Base-by-base conservation (phyloP, 306 rosid species). In the Medicago lupulina region DNA sequence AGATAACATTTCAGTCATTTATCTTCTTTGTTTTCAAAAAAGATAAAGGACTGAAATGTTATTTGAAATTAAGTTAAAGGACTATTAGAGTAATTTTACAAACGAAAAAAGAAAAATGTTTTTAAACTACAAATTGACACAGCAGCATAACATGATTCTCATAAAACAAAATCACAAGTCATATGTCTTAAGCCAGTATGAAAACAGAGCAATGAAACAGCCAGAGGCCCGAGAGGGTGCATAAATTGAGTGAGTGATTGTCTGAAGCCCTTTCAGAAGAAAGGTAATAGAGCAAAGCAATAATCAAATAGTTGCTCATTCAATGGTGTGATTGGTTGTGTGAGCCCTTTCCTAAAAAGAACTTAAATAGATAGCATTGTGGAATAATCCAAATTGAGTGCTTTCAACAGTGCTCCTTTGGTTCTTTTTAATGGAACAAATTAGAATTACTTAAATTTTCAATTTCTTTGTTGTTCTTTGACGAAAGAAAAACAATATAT, bases 91-190 rank as follows among this genome's bases (percentile, higher is more conserved):
- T 31, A 31, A 31, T 31, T 31, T 31, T 31, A 6, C 36, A 4
- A 31, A 31, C 36, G 31, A 50, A 25, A 41, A 36, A n/a, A 15
- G 49, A 3, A 25, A 15, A 28, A 28, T 23, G 4, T 28, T 51
- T 5, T 19, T 23, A 47, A 46, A 4, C 55, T 14, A 68, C 58
- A 28, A 23, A 47, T 34, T 34, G 31, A 34, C 31, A 70, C 3
- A 70, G 31, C 15, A 9, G n/a, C 10, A 16, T 13, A 70, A 47
- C 59, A 70, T n/a, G 10, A 44, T 9, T 23, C 18, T 21, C 40
- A 64, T 15, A 23, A 43, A 67, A 14, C 40, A 67, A 67, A 21
- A 17, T 39, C 50, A 64, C 36, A 40, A 5, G 70, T 36, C 69
- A 31, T 31, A 18, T 66, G 18, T 13, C 73, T 46, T 16, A 23